These are phyloP conservation scores for Hibiscus trionum DNA, from an alignment of 345 rosid genomes.

Conservation along the genomic window DNA sequence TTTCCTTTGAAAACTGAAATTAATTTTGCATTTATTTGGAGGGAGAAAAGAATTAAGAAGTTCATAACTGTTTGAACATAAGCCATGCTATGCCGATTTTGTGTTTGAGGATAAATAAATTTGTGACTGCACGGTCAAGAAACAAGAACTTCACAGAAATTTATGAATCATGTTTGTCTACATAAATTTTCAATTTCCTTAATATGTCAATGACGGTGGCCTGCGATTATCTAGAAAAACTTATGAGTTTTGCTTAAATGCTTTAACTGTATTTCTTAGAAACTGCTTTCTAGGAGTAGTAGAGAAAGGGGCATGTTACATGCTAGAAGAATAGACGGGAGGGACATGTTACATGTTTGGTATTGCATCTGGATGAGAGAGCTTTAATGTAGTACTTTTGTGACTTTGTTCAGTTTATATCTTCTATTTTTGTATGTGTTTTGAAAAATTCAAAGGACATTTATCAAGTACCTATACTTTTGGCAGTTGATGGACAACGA, in stretches of 20 bases:
- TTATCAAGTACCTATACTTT: conserved; percentile 9
- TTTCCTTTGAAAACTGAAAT: not conserved
- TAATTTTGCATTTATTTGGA: not conserved
- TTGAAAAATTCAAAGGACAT: conserved; percentile 5
- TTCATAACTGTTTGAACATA: not conserved
- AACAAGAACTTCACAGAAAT: not conserved
- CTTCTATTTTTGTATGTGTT: not conserved
- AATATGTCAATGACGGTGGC: not conserved
- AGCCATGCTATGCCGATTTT: not conserved
- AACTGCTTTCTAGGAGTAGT: not conserved
- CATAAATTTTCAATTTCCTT: not conserved
- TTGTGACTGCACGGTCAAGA: not conserved
- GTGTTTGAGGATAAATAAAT: not conserved
- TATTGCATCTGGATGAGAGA: not conserved
- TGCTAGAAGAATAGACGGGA: not conserved
- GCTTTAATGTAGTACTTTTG: not conserved
- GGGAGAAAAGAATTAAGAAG: not conserved
- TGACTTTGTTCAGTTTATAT: conserved; percentile 3
- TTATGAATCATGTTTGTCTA: not conserved
- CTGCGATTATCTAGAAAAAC: not conserved
- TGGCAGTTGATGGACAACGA: conserved; percentile 71
- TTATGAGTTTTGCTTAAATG: not conserved
- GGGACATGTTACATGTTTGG: not conserved
- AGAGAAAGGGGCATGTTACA: not conserved
- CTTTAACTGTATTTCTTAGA: not conserved